Conservation (phyloP, 768 basidiomycete species). For the Gymnopilus junonius region DNA sequence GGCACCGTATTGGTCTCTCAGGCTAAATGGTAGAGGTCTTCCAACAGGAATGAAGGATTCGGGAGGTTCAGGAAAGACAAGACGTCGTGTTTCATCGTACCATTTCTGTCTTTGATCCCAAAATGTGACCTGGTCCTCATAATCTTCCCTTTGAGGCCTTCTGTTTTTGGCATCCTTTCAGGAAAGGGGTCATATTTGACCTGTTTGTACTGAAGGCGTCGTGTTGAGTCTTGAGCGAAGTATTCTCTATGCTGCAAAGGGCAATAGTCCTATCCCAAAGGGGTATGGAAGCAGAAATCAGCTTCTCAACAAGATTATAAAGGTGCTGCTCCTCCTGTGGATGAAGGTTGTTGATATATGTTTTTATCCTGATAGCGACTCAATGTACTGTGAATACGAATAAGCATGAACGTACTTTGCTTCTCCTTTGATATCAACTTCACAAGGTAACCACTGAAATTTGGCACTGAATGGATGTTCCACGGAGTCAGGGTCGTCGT, state of each 20-base stretch:
- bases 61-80: slow-evolving; percentile 25
- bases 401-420: slow-evolving; percentile 18
- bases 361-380: slow-evolving; percentile 26
- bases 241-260: slow-evolving; percentile 2
- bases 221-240: background rate
- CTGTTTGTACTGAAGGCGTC: slow-evolving; percentile 19
- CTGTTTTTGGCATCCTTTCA: slow-evolving; percentile 17
- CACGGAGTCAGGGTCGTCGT: background rate
- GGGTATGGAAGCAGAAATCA: slow-evolving; percentile 33
- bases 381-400: background rate
- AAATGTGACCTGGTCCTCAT: slow-evolving; percentile 23
- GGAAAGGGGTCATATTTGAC: slow-evolving; percentile 24
- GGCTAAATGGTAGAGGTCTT: slow-evolving; percentile 6
- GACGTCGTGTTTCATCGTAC: slow-evolving; percentile 9
- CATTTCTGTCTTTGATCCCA: slow-evolving; percentile 19
- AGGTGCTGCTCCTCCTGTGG: slow-evolving; percentile 29
- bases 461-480: slow-evolving; percentile 26
- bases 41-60: slow-evolving; percentile 10
- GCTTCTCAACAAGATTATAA: slow-evolving; percentile 28
- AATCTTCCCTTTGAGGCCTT: slow-evolving; percentile 20
- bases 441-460: slow-evolving; percentile 33
- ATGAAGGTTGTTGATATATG: slow-evolving; percentile 50
- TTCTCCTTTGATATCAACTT: slow-evolving; percentile 30
- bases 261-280: slow-evolving; percentile 34
- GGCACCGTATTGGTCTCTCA: slow-evolving; percentile 15